Base-by-base conservation (phyloP, 78 protist species). In the Dictyostelium citrinum region DNA sequence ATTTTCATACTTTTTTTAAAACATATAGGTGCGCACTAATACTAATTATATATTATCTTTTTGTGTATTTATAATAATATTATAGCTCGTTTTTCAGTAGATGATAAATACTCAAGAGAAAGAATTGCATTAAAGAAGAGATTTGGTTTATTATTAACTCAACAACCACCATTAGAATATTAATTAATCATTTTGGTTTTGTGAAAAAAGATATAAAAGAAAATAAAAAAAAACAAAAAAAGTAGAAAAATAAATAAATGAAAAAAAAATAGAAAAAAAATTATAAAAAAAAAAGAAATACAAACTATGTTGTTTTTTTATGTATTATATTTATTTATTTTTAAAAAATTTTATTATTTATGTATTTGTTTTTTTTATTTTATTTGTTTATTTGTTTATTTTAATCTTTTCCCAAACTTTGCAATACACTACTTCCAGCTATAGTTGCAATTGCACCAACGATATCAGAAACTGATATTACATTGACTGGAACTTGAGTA, bases 11-110 rank as follows among this genome's bases (percentile, higher is more conserved):
- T 45, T 12, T 12, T n/a, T n/a, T n/a, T n/a, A n/a, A n/a, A n/a
- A n/a, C n/a, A n/a, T n/a, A n/a, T n/a, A n/a, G n/a, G n/a, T n/a
- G n/a, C n/a, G n/a, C n/a, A n/a, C n/a, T n/a, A n/a, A 45, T 45
- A 45, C 16, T 45, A 45, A 45, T 1, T 49, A 16, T 14, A 49
- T 45, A 11, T 49, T 14, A 12, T 11, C 27, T 2, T 3, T 8
- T 16, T 43, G 2, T 43, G 0, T 8, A 6, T 43, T 43, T 6
- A 6, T 10, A 8, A 6, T 9, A 0, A 43, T 43, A 10, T 11
- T 27, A 49, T 72, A 92, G 98, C 98, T 31, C 96, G 98, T 64
- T 97, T 97, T 81, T 93, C 97, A 12, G 97, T 97, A 17, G 98
- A 97, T 83, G 98, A 95, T 88, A 86, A 97, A 95, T 95, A 82